Base-by-base conservation (phyloP, 148 eudicot species). In the Rhododendron williamsianum region DNA sequence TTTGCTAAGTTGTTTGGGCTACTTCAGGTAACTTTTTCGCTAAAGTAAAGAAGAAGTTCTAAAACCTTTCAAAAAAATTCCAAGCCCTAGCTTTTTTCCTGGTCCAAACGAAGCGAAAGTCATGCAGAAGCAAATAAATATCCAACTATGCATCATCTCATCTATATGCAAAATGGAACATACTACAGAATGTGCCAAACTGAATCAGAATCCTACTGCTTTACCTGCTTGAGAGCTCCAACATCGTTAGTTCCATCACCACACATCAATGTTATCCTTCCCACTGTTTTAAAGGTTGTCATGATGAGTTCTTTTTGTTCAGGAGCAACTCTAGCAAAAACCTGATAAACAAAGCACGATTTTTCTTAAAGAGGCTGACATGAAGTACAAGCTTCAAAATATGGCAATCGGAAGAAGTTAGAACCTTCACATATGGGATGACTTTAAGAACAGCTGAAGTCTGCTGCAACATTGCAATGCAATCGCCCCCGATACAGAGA, bases 241-340 rank as follows among this genome's bases (percentile, higher is more conserved):
- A 95, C 99, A 87, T 96, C 98, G 82, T 96, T 96, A 71, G 99
- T 96, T 46, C 99, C 99, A 91, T 96, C 99, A 83, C 99, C 99
- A 84, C 99, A 95, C 99, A 96, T 96, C 86, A 96, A 79, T 65
- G 99, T 94, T 86, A 92, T 88, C 91, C 99, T 95, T 58, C 99
- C 99, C 21, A 95, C 98, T 43, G 93, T 89, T 91, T 91, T 96
- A 67, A 96, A 93, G 52, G 98, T 94, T 83, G 99, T 96, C 92
- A 95, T 83, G 85, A 96, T 95, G 84, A 96, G 98, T 90, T 96
- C 99, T 81, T 96, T 96, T 76, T 96, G 99, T 86, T 96, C 98
- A 77, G 99, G 99, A 60, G 99, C 99, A 80, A 96, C 99, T 91
- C 99, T 94, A 38, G 99, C 99, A 90, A 96, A 96, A 83, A 96